These are phyloP conservation scores for Hymenoscyphus occultus DNA, from an alignment of 2,329 filamentous ascomycete genomes.

Conservation along the genomic window DNA sequence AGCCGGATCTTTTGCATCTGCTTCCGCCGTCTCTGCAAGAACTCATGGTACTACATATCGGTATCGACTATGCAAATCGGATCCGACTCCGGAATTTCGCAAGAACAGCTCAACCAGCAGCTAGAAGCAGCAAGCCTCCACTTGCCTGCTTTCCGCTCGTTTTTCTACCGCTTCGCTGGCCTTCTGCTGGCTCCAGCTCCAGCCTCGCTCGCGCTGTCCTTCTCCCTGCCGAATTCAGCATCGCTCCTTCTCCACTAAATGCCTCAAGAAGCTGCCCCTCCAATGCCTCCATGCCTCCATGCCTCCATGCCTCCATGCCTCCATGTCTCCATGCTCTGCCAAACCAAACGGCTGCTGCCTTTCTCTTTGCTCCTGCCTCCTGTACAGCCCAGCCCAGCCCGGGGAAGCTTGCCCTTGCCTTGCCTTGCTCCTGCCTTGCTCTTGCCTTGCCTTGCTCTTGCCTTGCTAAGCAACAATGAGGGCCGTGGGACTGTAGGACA, in stretches of 20 bases:
- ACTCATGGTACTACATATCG: background rate
- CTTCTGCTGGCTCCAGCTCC: background rate
- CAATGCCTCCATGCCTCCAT: background rate
- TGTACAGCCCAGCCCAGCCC: background rate
- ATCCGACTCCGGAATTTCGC: background rate
- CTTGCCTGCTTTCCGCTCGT: background rate
- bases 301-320: background rate
- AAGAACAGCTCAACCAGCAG: background rate
- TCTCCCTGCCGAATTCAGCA: background rate
- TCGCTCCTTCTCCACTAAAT: background rate
- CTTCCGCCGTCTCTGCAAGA: background rate
- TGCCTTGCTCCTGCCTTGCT: background rate
- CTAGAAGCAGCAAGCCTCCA: slow-evolving; percentile 3
- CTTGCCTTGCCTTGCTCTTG: too few relatives aligned
- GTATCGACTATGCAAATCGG: background rate
- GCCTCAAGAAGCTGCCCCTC: background rate
- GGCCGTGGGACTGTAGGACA: background rate
- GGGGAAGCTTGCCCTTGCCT: background rate
- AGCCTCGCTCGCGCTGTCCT: too few relatives aligned
- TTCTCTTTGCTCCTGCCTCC: background rate
- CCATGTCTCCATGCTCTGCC: background rate
- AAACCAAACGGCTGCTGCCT: background rate
- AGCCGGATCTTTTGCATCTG: slow-evolving; percentile 3
- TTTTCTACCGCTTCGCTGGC: background rate
- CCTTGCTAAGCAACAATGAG: background rate